These are phyloP conservation scores for Pleurozium schreberi DNA, from an alignment of 225 moss, liverwort and hornwort genomes.

Conservation along the genomic window DNA sequence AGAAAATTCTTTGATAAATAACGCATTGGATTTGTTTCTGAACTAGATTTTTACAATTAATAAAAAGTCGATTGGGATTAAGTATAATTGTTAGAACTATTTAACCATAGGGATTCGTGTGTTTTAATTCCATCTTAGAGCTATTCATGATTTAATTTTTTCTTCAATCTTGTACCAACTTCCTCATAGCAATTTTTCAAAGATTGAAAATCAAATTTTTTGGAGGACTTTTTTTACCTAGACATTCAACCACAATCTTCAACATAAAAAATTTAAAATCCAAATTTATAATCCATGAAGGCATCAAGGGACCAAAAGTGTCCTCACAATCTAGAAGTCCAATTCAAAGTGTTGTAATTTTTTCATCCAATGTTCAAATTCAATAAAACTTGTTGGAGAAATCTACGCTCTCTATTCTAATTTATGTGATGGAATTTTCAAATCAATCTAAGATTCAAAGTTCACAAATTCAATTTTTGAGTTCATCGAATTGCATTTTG, in stretches of 20 bases:
- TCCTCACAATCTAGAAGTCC: no score
- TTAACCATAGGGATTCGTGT: accelerated
- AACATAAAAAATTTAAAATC: not conserved
- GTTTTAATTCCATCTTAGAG: not conserved
- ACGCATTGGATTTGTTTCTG: accelerated
- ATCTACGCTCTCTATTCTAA: no score
- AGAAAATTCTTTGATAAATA: not conserved
- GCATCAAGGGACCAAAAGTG: no score
- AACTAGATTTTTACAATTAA: not conserved
- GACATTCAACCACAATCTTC: not conserved
- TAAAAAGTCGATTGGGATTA: accelerated
- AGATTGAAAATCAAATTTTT: not conserved
- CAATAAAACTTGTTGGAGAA: no score
- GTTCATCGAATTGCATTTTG: no score
- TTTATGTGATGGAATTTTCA: no score
- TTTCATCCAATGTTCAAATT: no score
- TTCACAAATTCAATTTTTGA: no score
- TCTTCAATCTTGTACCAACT: not conserved
- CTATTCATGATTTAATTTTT: not conserved
- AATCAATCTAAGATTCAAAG: no score
- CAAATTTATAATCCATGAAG: no score
- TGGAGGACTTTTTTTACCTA: accelerated
- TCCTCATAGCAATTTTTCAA: not conserved
- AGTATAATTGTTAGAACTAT: not conserved
- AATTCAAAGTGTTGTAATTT: no score